Evolutionary conservation across 768 basidiomycete genomes (phyloP).

Genomic region (Coprinopsis cinerea): DNA sequence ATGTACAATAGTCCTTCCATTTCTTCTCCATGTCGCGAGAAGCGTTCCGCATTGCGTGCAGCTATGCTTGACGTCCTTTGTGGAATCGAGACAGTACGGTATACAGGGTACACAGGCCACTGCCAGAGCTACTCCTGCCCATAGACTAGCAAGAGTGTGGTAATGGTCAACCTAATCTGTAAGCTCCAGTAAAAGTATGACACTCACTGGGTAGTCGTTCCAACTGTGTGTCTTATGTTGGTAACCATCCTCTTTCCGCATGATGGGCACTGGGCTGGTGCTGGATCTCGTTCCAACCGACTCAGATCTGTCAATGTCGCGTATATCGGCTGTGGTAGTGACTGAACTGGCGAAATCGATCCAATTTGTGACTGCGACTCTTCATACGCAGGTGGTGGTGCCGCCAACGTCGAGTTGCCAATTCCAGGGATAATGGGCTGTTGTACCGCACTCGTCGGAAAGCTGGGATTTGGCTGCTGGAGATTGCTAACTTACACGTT

Average conservation of each 20-base stretch:
- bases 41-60: conserved; percentile 1
- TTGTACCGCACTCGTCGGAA: too few relatives aligned
- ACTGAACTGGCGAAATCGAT: too few relatives aligned
- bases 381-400: too few relatives aligned
- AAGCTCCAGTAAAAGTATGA: not conserved
- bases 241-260: not conserved
- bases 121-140: not conserved
- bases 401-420: too few relatives aligned
- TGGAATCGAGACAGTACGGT: not conserved
- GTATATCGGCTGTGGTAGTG: too few relatives aligned
- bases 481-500: too few relatives aligned
- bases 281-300: too few relatives aligned
- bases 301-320: too few relatives aligned
- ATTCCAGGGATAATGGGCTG: too few relatives aligned
- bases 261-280: too few relatives aligned
- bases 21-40: not conserved
- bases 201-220: not conserved
- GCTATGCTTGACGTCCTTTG: conserved; percentile 1
- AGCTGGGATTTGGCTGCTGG: too few relatives aligned
- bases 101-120: not conserved
- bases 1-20: not conserved
- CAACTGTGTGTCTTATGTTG: not conserved
- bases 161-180: not conserved
- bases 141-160: not conserved
- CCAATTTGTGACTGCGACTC: too few relatives aligned